A percentile compares a stretch with the other conserved stretches of the same genome.
Evolutionary conservation across 2,329 filamentous ascomycete species (phyloP).

Genomic region (Fusarium drepaniforme): DNA sequence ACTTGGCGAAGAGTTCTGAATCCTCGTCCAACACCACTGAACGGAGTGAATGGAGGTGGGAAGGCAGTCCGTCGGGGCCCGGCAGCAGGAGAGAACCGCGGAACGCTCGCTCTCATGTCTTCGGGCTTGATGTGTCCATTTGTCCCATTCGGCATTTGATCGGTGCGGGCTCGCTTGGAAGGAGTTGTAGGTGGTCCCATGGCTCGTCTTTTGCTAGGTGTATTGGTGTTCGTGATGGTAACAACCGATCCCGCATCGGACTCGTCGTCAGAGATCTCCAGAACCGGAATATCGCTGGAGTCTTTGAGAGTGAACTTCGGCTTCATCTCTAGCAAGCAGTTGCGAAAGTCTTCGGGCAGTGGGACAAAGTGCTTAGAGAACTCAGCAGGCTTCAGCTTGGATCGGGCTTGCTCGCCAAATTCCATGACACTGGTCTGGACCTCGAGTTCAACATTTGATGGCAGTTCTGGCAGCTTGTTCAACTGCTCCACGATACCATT

Average conservation of each 20-base stretch:
- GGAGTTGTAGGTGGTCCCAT: slow-evolving; percentile 48
- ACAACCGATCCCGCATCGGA: slow-evolving; percentile 47
- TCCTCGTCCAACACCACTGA: slow-evolving; percentile 52
- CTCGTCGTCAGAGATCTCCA: slow-evolving; percentile 56
- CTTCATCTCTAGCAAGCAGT: slow-evolving; percentile 59
- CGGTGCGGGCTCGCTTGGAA: slow-evolving; percentile 49
- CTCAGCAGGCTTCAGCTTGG: slow-evolving; percentile 59
- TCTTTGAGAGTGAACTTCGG: slow-evolving; percentile 60
- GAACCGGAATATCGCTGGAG: slow-evolving; percentile 48
- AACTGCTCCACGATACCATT: slow-evolving; percentile 67
- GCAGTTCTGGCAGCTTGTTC: slow-evolving; percentile 72
- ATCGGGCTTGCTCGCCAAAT: slow-evolving; percentile 66
- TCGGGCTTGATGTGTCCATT: slow-evolving; percentile 52
- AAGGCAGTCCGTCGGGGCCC: slow-evolving; percentile 30
- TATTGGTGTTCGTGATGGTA: slow-evolving; percentile 32
- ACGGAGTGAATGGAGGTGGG: slow-evolving; percentile 55
- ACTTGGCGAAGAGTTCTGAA: slow-evolving; percentile 65
- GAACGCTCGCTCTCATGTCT: slow-evolving; percentile 48
- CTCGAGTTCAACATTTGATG: slow-evolving; percentile 74
- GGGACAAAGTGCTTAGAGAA: slow-evolving; percentile 60
- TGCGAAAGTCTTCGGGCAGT: slow-evolving; percentile 64
- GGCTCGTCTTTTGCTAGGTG: slow-evolving; percentile 47
- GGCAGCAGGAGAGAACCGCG: slow-evolving; percentile 18
- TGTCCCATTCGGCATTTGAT: slow-evolving; percentile 21
- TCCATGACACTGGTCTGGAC: slow-evolving; percentile 70